Conservation (phyloP, 1,284 basidiomycete genomes). For the Leucoagaricus sp. region DNA sequence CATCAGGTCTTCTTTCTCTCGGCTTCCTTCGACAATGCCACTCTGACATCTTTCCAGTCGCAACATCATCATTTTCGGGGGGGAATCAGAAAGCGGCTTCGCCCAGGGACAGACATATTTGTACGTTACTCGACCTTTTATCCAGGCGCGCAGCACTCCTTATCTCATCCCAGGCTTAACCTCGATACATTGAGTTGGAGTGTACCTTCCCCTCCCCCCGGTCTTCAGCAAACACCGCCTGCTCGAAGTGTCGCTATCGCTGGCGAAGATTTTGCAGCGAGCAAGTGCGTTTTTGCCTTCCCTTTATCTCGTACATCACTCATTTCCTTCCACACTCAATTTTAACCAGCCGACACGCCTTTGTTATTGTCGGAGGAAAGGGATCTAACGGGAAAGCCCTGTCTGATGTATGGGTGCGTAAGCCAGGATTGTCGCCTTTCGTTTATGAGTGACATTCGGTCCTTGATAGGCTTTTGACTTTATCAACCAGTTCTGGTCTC, state of each 20-base stretch:
- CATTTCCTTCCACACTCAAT: constrained; percentile 5
- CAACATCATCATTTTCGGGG: constrained; percentile 72
- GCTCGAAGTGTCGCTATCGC: constrained; percentile 63
- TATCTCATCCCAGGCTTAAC: constrained; percentile 46
- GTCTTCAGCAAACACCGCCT: constrained; percentile 49
- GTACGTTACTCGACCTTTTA: constrained; percentile 38
- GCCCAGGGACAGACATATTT: constrained; percentile 67
- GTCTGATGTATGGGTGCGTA: constrained; percentile 70
- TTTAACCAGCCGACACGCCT: constrained; percentile 60
- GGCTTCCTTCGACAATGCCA: constrained; percentile 10
- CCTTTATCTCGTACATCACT: neutral
- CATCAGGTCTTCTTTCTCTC: constrained; percentile 34
- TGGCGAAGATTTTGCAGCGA: constrained; percentile 72
- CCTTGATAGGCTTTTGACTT: constrained; percentile 70
- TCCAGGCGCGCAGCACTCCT: neutral
- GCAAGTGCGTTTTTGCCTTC: constrained; percentile 58
- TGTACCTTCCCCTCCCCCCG: constrained; percentile 49
- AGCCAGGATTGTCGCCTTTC: neutral
- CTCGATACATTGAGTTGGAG: constrained; percentile 62
- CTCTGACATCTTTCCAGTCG: constrained; percentile 36
- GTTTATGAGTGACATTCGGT: neutral
- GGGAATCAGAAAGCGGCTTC: constrained; percentile 65
- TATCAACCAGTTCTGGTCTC: constrained; percentile 70
- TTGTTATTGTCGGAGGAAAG: constrained; percentile 71
- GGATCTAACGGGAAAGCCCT: constrained; percentile 50